These are phyloP conservation scores for Diutina pseudorugosa DNA, from an alignment of 1,139 yeast genomes.

Conservation along the genomic window DNA sequence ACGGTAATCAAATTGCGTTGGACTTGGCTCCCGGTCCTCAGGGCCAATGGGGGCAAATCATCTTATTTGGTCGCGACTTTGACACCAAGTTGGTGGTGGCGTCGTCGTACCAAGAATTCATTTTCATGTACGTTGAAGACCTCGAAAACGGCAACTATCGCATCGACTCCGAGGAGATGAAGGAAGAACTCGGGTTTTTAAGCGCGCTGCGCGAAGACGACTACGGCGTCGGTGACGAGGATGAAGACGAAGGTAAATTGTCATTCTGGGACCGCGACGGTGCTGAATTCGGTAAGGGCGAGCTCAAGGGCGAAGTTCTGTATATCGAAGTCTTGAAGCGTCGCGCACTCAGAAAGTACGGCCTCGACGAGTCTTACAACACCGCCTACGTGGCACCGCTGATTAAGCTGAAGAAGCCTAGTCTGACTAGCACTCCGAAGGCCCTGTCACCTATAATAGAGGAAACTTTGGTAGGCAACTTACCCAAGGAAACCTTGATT, in stretches of 20 bases:
- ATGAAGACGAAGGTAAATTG: slow-evolving; percentile 22
- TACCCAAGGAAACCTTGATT: slow-evolving; percentile 34
- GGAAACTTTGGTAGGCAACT: slow-evolving; percentile 9
- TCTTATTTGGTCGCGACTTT: slow-evolving; percentile 80
- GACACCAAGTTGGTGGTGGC: slow-evolving; percentile 74
- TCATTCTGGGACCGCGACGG: slow-evolving; percentile 13
- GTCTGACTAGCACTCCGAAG: slow-evolving; percentile 8
- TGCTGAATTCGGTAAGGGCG: slow-evolving; percentile 9
- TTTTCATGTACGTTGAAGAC: slow-evolving; percentile 72
- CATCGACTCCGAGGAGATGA: slow-evolving; percentile 32
- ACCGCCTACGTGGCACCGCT: slow-evolving; percentile 32
- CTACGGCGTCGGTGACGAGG: slow-evolving; percentile 36
- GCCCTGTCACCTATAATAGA: slow-evolving; percentile 7
- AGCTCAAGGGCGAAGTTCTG: slow-evolving; percentile 18
- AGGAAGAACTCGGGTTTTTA: slow-evolving; percentile 16
- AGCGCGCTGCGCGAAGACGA: slow-evolving; percentile 25
- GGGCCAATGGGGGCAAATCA: slow-evolving; percentile 71
- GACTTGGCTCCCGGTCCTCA: slow-evolving; percentile 52
- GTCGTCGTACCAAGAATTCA: slow-evolving; percentile 76
- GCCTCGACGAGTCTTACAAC: slow-evolving; percentile 21
- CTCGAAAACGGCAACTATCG: slow-evolving; percentile 54
- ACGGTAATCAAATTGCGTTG: slow-evolving; percentile 50
- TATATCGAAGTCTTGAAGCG: slow-evolving; percentile 43
- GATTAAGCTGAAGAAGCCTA: slow-evolving; percentile 14
- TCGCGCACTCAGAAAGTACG: slow-evolving; percentile 34